A percentile compares a stretch with the other conserved stretches of the same genome.
Conservation (phyloP, 768 basidiomycete species). For the Leucocoprinus birnbaumii region DNA sequence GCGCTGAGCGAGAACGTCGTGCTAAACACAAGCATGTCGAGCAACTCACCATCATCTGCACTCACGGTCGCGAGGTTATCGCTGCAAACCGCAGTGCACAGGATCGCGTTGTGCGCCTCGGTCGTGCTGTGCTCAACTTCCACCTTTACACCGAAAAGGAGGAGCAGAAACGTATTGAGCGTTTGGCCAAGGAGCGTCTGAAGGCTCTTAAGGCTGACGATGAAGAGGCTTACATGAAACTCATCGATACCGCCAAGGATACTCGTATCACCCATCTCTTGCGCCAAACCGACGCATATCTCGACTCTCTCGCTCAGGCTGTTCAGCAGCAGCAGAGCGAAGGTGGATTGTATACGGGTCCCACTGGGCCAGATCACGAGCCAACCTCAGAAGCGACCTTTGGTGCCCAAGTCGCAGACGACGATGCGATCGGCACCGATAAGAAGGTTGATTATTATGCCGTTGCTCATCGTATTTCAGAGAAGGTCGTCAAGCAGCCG, state of each 20-base stretch:
- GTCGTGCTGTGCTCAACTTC: slow-evolving; percentile 77
- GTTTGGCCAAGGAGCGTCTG: slow-evolving; percentile 95
- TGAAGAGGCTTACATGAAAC: slow-evolving; percentile 99
- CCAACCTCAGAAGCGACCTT: slow-evolving; percentile 87
- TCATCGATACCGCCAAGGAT: slow-evolving; percentile 98
- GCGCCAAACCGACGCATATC: slow-evolving; percentile 90
- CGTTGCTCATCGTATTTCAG: slow-evolving; percentile 89
- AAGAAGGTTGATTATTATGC: slow-evolving; percentile 94
- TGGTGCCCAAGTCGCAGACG: slow-evolving; percentile 72
- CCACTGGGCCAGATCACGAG: slow-evolving; percentile 50
- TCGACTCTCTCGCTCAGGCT: slow-evolving; percentile 93
- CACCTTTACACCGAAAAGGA: slow-evolving; percentile 94
- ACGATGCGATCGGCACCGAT: slow-evolving; percentile 55
- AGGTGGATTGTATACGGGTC: slow-evolving; percentile 40
- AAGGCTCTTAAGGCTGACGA: slow-evolving; percentile 97
- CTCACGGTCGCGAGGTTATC: slow-evolving; percentile 76
- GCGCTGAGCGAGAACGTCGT: slow-evolving; percentile 86
- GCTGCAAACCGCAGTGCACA: slow-evolving; percentile 62
- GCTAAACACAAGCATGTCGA: slow-evolving; percentile 97
- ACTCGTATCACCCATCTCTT: slow-evolving; percentile 97
- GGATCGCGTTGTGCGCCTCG: slow-evolving; percentile 68
- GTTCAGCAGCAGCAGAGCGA: slow-evolving; percentile 92
- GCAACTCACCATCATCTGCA: slow-evolving; percentile 82
- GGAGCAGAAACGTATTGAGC: slow-evolving; percentile 95
- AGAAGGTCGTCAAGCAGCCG: slow-evolving; percentile 78